Evolutionary conservation across 2,329 filamentous ascomycete genomes (phyloP).

Genomic region (Fusarium nurragi): DNA sequence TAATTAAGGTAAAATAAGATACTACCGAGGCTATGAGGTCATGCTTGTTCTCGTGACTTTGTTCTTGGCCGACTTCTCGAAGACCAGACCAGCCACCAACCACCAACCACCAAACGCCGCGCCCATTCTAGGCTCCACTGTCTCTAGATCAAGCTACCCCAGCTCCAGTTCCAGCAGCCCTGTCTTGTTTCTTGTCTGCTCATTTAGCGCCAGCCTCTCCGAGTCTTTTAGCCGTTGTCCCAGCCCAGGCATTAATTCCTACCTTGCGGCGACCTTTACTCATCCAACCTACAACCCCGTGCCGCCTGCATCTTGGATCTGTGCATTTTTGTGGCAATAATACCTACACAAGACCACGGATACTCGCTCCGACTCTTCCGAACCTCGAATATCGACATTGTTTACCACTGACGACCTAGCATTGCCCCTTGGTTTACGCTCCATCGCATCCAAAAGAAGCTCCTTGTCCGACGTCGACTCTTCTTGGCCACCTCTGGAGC

Average conservation of each 20-base stretch:
- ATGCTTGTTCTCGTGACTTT: constrained; percentile 39
- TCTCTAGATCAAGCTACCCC: constrained; percentile 20
- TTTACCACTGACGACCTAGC: background rate
- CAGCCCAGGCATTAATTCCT: constrained; percentile 13
- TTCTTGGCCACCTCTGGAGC: constrained; percentile 23
- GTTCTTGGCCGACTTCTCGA: constrained; percentile 17
- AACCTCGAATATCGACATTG: constrained; percentile 12
- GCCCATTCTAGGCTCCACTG: constrained; percentile 10
- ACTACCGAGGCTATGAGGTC: constrained; percentile 32
- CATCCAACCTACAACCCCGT: constrained; percentile 17
- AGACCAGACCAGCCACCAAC: background rate
- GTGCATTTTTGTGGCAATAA: constrained; percentile 7
- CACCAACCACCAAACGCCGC: constrained; percentile 17
- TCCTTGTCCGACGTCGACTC: constrained; percentile 12
- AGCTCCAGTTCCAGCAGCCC: too few species aligned
- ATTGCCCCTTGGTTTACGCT: constrained; percentile 4
- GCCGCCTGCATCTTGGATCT: constrained; percentile 14
- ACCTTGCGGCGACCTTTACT: background rate
- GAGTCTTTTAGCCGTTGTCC: constrained; percentile 23
- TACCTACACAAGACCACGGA: background rate
- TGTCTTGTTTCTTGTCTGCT: too few species aligned
- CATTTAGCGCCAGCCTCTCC: constrained; percentile 29
- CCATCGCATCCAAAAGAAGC: constrained; percentile 15
- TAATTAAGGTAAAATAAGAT: too few species aligned
- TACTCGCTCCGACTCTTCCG: constrained; percentile 27